These are phyloP conservation scores for Psilocybe cubensis DNA, from an alignment of 768 basidiomycete genomes.

Conservation along the genomic window DNA sequence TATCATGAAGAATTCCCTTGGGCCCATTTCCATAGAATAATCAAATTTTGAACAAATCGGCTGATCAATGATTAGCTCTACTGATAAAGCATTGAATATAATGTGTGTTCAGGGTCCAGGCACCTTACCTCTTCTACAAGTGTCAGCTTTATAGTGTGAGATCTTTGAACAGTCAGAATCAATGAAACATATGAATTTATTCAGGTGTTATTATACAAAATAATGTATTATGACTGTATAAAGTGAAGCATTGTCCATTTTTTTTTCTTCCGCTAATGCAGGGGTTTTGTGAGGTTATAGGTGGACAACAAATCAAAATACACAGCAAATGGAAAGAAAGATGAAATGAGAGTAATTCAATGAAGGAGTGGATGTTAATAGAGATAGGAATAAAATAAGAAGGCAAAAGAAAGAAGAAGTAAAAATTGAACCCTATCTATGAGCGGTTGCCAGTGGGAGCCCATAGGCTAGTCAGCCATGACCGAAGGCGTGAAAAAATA, in stretches of 20 bases:
- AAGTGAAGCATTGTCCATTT: not conserved
- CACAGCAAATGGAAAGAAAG: not conserved
- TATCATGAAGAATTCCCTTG: too few relatives aligned
- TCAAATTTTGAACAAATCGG: too few relatives aligned
- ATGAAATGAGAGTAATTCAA: not conserved
- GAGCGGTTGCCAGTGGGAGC: too few relatives aligned
- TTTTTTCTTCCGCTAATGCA: not conserved
- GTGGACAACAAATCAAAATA: not conserved
- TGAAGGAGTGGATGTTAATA: not conserved
- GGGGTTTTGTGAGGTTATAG: not conserved
- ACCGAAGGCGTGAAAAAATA: constrained; percentile 18
- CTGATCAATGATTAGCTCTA: too few relatives aligned
- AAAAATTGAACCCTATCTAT: not conserved
- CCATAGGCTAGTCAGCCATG: constrained; percentile 20
- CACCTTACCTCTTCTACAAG: too few relatives aligned
- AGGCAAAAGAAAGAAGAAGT: not conserved
- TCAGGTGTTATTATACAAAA: too few relatives aligned
- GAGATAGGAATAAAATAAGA: not conserved
- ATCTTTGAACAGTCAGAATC: too few relatives aligned
- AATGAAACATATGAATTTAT: too few relatives aligned
- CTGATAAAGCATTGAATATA: too few relatives aligned
- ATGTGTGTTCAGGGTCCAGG: too few relatives aligned
- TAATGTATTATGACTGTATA: not conserved
- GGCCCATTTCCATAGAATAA: too few relatives aligned
- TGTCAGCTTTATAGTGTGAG: too few relatives aligned